Evolutionary conservation across 352 stramenopile genomes (phyloP), one percentile per base, ranked within the genome.

Genomic region (Phytophthora rubi): DNA sequence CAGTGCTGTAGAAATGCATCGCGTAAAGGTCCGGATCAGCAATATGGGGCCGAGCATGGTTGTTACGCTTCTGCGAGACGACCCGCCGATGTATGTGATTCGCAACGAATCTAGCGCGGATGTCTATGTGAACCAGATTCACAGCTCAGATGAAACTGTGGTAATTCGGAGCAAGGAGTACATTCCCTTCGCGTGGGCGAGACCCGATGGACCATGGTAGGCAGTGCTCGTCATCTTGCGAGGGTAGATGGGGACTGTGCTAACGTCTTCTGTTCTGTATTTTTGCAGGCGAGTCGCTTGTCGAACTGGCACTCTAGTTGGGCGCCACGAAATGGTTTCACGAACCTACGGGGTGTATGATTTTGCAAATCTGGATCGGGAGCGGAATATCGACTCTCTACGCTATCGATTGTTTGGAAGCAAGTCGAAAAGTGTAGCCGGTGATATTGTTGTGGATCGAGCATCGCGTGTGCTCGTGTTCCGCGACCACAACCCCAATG

Each of bases 61-160:
- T 33, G 75, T 97, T 21, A 97, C 82, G 21, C 71, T 97, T 2
- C 69, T 85, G 64, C 76, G 75, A 13, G 89, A 97, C 37, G 84
- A 93, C 42, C 89, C 89, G 12, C 82, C 89, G 0, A 94, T 95
- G 88, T 95, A 93, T 54, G 75, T 95, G 47, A 91, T 97, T 16
- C 82, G 83, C 65, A 97, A 97, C 53, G 81, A 95, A 53, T 94
- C 89, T 15, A 89, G 74, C 48, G 81, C 80, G 7, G 86, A 94
- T 39, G 68, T 97, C 26, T 85, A 84, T 58, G 82, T 95, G 35
- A 90, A 76, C 39, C 88, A 97, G 60, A 70, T 87, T 0, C 72
- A 90, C 59, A 83, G 71, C 21, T 92, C 86, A 1, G 81, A 93
- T 30, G 85, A 93, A 49, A 80, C 64, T 28, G 68, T 90, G 6